Base-by-base conservation (phyloP, 2,329 filamentous ascomycete species). In the Diaporthe sp. region DNA sequence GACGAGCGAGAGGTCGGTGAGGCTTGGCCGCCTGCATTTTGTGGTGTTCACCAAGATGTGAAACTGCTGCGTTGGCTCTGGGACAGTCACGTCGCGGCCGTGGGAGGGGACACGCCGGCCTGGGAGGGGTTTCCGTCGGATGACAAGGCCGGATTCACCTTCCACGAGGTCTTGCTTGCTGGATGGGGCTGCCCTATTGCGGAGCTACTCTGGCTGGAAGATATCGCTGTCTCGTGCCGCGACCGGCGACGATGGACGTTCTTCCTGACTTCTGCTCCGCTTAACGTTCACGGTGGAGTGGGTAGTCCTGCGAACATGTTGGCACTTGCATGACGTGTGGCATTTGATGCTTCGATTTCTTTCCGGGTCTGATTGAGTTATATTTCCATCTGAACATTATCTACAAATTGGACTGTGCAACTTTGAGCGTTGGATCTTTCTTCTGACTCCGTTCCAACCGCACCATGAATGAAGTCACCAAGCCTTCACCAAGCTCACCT, bases 11-110 rank as follows among this genome's bases (percentile, higher is more conserved):
- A 67, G 52, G 47, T 74, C 1, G 52, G 64, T 3, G 45, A 71
- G 40, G 40, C 66, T 50, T 71, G 68, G 38, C 71, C 68, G n/a
- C 45, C 68, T 4, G 73, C 60, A 5, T 72, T 52, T 13, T 60
- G 60, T 8, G 73, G 73, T 10, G 58, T 72, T 10, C 55, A 74
- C 45, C 50, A 58, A 4, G 47, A 58, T 5, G 28, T 10, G 30
- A 42, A 30, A 17, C 52, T 72, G 25, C 68, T 74, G 28, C 58
- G 89, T 71, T 94, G 92, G 92, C 77, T 94, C 74, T 92, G 93
- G 84, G 91, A 94, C 78, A 89, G 88, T 77, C 91, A 92, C 68
- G 94, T 95, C 77, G 86, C 92, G 0, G 90, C 89, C 1, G 91
- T 93, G 1, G 91, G 88, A 0, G 90, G 91, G 0, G 93, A 95